Evolutionary conservation across 306 rosid genomes (phyloP).

Genomic region (Pyrus communis): DNA sequence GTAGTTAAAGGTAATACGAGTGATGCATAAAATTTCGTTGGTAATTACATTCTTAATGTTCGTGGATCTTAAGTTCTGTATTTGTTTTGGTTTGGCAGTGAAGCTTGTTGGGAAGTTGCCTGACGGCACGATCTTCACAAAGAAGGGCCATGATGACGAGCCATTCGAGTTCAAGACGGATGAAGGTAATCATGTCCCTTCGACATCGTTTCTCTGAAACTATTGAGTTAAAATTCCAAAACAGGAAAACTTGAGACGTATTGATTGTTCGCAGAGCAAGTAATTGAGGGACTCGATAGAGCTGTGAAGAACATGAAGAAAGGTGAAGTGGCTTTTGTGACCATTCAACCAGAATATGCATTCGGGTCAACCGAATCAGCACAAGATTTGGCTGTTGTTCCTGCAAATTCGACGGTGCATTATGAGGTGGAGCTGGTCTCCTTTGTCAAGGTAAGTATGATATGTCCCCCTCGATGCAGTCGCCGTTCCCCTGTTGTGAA

Average conservation of each 20-base stretch:
- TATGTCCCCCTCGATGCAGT: not conserved
- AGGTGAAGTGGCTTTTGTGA: conserved; percentile 65
- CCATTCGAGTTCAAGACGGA: conserved; percentile 68
- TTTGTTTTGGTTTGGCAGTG: conserved; percentile 30
- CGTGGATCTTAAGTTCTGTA: not conserved
- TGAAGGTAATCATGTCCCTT: conserved; percentile 37
- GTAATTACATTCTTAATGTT: not conserved
- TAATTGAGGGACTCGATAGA: conserved; percentile 78
- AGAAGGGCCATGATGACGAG: conserved; percentile 49
- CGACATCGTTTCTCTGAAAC: not conserved
- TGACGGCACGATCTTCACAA: conserved; percentile 54
- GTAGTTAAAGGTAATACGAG: conserved; percentile 28
- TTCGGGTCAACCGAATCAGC: conserved; percentile 51
- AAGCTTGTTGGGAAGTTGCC: conserved; percentile 64
- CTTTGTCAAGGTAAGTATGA: conserved; percentile 54
- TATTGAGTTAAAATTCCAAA: not conserved
- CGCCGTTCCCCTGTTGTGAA: not conserved
- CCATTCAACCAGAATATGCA: conserved; percentile 74
- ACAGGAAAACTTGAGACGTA: not conserved
- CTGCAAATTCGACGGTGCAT: conserved; percentile 58
- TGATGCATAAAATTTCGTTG: not conserved
- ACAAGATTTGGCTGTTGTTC: conserved; percentile 68
- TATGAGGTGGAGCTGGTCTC: conserved; percentile 79
- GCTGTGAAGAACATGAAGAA: conserved; percentile 81
- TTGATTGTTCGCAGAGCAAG: conserved; percentile 51